These are phyloP conservation scores for Aplosporella prunicola DNA, from an alignment of 2,329 filamentous ascomycete species.

Conservation along the genomic window DNA sequence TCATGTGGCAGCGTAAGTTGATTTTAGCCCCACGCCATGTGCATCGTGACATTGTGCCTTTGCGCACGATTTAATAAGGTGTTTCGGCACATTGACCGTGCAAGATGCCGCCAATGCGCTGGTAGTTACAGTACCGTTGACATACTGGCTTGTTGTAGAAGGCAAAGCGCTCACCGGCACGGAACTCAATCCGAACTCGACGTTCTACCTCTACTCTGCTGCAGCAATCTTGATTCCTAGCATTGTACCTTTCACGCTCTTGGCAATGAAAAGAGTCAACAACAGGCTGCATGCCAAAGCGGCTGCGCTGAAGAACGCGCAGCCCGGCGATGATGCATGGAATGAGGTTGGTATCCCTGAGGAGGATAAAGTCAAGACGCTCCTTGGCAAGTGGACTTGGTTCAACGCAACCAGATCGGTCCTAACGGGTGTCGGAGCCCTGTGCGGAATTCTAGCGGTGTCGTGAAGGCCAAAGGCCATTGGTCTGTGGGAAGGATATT, in stretches of 20 bases:
- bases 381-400: constrained; percentile 17
- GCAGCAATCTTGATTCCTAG: constrained; percentile 15
- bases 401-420: constrained; percentile 13
- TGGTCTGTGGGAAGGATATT: too few relatives aligned
- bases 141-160: too few relatives aligned
- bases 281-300: constrained; percentile 15
- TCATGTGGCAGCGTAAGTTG: constrained; percentile 12
- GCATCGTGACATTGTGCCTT: not conserved
- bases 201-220: constrained; percentile 15
- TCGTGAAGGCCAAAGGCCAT: too few relatives aligned
- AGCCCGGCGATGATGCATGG: constrained; percentile 1
- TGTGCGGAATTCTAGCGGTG: too few relatives aligned
- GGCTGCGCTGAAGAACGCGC: constrained; percentile 6
- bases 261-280: constrained; percentile 16
- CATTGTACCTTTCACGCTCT: constrained; percentile 19
- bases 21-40: not conserved
- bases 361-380: constrained; percentile 15
- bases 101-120: too few relatives aligned
- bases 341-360: constrained; percentile 9
- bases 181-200: too few relatives aligned
- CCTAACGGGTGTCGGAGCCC: not conserved
- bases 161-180: too few relatives aligned
- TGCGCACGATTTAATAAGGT: too few relatives aligned
- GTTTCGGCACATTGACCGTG: too few relatives aligned
- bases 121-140: too few relatives aligned